Percentiles rank a stretch among this genome's conserved stretches.
These are phyloP conservation scores for Eleusine indica DNA, from an alignment of 176 grass and related monocot genomes.

Conservation along the genomic window DNA sequence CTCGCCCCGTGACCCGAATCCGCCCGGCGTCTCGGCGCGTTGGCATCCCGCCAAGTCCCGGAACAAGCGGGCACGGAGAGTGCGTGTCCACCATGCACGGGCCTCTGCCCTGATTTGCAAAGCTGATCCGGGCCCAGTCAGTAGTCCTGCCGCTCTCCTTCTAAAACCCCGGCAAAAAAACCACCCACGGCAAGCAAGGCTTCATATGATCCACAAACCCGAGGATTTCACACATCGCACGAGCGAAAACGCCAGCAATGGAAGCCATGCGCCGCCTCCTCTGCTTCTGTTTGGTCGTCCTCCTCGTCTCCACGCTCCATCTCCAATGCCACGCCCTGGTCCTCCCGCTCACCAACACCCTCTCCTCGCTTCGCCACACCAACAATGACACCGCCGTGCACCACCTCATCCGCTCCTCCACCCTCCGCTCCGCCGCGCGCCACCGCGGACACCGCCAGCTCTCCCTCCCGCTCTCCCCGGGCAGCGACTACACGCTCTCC, in stretches of 20 bases:
- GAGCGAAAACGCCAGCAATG: neutral
- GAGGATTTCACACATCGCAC: neutral
- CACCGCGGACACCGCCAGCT: conserved; percentile 37
- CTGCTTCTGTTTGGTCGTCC: neutral
- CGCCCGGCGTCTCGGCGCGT: neutral
- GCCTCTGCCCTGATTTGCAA: neutral
- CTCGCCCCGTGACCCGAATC: conserved; percentile 1
- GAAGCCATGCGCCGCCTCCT: conserved; percentile 33
- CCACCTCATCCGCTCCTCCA: conserved; percentile 66
- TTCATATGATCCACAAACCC: neutral
- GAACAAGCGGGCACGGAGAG: neutral
- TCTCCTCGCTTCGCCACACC: conserved; percentile 17
- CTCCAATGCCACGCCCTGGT: conserved; percentile 42
- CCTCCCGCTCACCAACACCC: conserved; percentile 52
- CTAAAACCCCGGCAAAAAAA: conserved; percentile 22
- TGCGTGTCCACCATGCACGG: conserved; percentile 11
- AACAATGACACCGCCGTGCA: conserved; percentile 42
- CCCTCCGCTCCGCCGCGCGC: conserved; percentile 58
- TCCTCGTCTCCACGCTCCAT: conserved; percentile 6
- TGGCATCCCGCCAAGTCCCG: too few species aligned
- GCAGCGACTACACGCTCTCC: conserved; percentile 90
- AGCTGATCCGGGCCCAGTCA: neutral
- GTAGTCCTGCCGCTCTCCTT: neutral
- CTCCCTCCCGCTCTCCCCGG: conserved; percentile 67
- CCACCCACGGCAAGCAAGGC: neutral